A percentile compares a stretch with the other conserved stretches of the same genome.
Conservation (phyloP, 2,329 filamentous ascomycete genomes). For the Aspergillus bombycis region DNA sequence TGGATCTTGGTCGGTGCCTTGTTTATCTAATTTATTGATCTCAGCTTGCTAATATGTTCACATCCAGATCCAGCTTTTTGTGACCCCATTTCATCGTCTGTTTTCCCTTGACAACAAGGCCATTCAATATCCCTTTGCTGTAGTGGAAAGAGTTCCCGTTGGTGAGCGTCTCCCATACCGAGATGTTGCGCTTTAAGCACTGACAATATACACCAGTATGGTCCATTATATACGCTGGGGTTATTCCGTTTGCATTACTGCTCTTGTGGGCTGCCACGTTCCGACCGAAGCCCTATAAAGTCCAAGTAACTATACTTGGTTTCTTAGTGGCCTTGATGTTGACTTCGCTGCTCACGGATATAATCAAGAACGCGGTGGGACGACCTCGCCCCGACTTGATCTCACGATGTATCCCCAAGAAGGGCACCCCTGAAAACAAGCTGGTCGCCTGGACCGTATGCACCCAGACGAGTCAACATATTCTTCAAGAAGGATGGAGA, state of each 20-base stretch:
- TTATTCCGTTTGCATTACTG: conserved; percentile 70
- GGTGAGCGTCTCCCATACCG: conserved; percentile 49
- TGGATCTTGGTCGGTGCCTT: conserved; percentile 51
- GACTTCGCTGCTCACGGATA: conserved; percentile 81
- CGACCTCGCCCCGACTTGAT: conserved; percentile 84
- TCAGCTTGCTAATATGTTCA: neutral
- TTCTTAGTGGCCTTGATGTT: conserved; percentile 77
- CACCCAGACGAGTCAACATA: conserved; percentile 56
- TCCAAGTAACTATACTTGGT: conserved; percentile 82
- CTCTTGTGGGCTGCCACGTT: conserved; percentile 65
- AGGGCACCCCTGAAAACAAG: conserved; percentile 57
- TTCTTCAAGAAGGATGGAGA: conserved; percentile 66
- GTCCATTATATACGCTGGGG: conserved; percentile 78
- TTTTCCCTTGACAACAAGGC: conserved; percentile 84
- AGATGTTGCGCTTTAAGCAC: neutral
- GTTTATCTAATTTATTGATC: conserved; percentile 4
- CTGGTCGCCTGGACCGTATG: conserved; percentile 55
- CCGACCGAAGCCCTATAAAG: conserved; percentile 71
- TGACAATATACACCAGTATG: conserved; percentile 45
- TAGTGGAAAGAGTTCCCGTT: conserved; percentile 80
- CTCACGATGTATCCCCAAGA: conserved; percentile 76
- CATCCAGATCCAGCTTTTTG: conserved; percentile 64
- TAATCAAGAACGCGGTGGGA: conserved; percentile 87
- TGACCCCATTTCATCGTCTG: conserved; percentile 90
- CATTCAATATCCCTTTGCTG: conserved; percentile 85